Evolutionary conservation across 768 basidiomycete genomes (phyloP), one percentile per base, ranked within the genome.

Genomic region (Leccinum aurantiacum): DNA sequence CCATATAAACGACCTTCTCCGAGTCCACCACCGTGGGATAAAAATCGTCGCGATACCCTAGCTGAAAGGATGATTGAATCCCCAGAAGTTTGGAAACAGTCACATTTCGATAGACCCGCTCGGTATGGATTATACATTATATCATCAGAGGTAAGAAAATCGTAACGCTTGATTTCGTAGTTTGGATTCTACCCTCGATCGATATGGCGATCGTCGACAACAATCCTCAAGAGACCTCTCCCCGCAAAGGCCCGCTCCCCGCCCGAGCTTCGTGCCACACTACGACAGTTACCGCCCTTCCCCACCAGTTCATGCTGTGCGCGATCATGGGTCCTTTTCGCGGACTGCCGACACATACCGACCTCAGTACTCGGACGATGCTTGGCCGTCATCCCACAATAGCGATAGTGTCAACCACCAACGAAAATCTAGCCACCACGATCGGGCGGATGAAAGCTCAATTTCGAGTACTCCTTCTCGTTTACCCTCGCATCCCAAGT

Each of bases 11-110:
- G 80, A 61, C 71, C 74, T 47, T 65, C 76, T 24, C 76, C 71
- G n/a, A 72, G 72, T 59, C 71, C 77, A 60, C 66, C 63, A 37
- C 60, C 70, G 56, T 69, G 70, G 73, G 68, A 69, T 54, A 71
- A 73, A 62, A 66, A 44, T 49, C 69, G 71, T 58, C 74, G 77
- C 54, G 79, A 79, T 59, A 71, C 69, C 59, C 71, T 77, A 51
- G 75, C 79, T 13, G 76, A 81, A 60, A 79, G 87, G 63, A 83
- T 85, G 78, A 85, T 90, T 67, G 90, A 91, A 68, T 88, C 89
- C 33, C 88, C 87, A 35, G 85, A 88, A 19, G 74, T 77, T 33
- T 90, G 90, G 89, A 88, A 86, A 68, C 82, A 87, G 63, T 72
- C 75, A 9, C 84, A 84, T 64, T 66, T 66, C 53, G 83, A 85